Evolutionary conservation across 345 rosid species (phyloP).

Genomic region (Camelina laxa): DNA sequence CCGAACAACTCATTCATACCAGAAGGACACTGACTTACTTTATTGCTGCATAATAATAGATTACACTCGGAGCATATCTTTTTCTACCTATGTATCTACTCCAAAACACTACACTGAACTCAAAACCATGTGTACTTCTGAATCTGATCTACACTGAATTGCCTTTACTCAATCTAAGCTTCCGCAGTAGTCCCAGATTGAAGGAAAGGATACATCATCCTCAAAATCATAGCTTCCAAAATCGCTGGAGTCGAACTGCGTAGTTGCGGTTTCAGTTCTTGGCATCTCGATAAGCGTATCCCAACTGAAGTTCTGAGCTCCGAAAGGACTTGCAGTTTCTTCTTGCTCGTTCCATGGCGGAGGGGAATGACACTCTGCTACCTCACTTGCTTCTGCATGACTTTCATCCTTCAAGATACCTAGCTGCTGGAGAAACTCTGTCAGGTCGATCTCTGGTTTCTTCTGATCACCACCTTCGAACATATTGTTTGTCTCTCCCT

Average conservation of each 20-base stretch:
- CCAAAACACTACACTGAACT: constrained; percentile 33
- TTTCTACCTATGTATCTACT: constrained; percentile 22
- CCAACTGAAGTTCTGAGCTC: constrained; percentile 68
- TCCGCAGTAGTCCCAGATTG: constrained; percentile 77
- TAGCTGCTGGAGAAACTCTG: constrained; percentile 89
- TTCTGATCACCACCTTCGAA: constrained; percentile 48
- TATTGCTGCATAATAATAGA: constrained; percentile 32
- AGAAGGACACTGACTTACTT: constrained; percentile 40
- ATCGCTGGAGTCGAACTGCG: constrained; percentile 21
- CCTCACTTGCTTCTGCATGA: constrained; percentile 43
- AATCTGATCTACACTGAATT: constrained; percentile 26
- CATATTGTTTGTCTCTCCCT: constrained; percentile 38
- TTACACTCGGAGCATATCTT: constrained; percentile 25
- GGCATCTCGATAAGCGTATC: constrained; percentile 71
- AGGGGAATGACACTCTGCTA: constrained; percentile 28
- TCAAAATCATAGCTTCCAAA: constrained; percentile 58
- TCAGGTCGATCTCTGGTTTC: constrained; percentile 88
- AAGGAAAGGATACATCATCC: constrained; percentile 61
- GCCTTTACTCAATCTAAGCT: constrained; percentile 35
- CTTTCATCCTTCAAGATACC: constrained; percentile 66
- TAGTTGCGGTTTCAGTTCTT: constrained; percentile 46
- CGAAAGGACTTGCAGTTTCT: constrained; percentile 45
- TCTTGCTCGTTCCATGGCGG: constrained; percentile 49
- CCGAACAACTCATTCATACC: constrained; percentile 31
- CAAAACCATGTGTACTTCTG: constrained; percentile 39